Conservation (phyloP, 306 rosid species). For the Castanospermum australe region DNA sequence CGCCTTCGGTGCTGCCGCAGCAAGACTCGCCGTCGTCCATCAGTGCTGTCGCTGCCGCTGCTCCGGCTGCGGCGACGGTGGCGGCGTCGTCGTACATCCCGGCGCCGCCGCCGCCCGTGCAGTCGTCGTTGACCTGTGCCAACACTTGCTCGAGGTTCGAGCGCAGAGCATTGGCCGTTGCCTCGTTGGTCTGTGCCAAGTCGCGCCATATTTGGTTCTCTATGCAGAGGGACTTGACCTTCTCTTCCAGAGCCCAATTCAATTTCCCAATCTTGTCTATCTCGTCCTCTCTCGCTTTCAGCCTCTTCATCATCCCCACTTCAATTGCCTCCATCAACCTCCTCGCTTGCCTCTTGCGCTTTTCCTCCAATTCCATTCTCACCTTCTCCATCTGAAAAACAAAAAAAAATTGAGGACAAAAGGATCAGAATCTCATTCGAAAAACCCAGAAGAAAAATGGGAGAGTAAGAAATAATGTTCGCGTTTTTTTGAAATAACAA, state of each 20-base stretch:
- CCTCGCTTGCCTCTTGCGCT: slow-evolving; percentile 54
- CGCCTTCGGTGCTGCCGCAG: slow-evolving; percentile 50
- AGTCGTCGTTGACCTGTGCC: slow-evolving; percentile 32
- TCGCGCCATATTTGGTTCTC: slow-evolving; percentile 91
- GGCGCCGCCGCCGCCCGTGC: background rate
- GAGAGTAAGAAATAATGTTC: too few relatives aligned
- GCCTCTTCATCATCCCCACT: slow-evolving; percentile 46
- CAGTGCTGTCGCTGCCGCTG: background rate
- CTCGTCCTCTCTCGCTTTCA: slow-evolving; percentile 64
- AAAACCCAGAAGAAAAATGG: background rate
- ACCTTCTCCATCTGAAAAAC: slow-evolving; percentile 67
- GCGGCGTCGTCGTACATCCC: background rate
- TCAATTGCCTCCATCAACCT: slow-evolving; percentile 58
- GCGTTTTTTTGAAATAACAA: background rate
- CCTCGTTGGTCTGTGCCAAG: slow-evolving; percentile 77
- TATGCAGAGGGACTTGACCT: slow-evolving; percentile 45
- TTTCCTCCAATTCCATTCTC: slow-evolving; percentile 68
- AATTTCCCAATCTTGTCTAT: slow-evolving; percentile 58
- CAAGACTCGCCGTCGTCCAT: slow-evolving; percentile 56
- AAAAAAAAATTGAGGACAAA: too few relatives aligned
- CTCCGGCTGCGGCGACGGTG: background rate
- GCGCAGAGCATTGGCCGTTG: slow-evolving; percentile 67
- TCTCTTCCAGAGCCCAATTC: slow-evolving; percentile 65
- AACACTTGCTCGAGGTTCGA: slow-evolving; percentile 63
- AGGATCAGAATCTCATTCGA: background rate